Conservation (phyloP, 2,329 filamentous ascomycete genomes). For the Aspergillus phoenicis region DNA sequence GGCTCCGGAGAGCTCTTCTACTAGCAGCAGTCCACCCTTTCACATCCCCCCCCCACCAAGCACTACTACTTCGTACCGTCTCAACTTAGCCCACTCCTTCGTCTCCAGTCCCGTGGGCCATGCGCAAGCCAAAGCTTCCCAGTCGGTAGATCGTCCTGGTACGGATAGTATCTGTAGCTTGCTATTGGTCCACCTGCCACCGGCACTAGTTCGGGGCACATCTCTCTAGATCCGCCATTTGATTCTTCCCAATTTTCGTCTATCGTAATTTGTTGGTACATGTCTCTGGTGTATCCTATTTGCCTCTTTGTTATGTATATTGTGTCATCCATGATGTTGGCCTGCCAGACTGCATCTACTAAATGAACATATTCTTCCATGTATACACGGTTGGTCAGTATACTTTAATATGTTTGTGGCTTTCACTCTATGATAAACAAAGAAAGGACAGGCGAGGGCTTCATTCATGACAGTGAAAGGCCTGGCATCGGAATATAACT, state of each 20-base stretch:
- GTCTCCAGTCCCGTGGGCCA: conserved; percentile 15
- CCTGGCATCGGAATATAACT: neutral
- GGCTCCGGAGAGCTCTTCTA: neutral
- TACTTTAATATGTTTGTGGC: too few species aligned
- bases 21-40: neutral
- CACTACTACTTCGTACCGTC: too few species aligned
- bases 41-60: too few species aligned
- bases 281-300: neutral
- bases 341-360: neutral
- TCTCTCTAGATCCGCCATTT: conserved; percentile 18
- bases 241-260: conserved; percentile 8
- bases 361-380: neutral
- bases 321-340: neutral
- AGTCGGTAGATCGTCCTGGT: conserved; percentile 14
- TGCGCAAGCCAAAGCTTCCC: conserved; percentile 18
- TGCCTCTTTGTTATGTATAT: neutral
- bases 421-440: too few species aligned
- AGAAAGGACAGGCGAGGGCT: too few species aligned
- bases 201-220: conserved; percentile 21
- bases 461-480: too few species aligned
- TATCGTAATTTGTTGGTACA: neutral
- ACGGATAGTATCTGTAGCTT: conserved; percentile 4
- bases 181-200: conserved; percentile 13
- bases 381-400: neutral
- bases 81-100: neutral